Percentiles rank a stretch among this genome's conserved stretches.
Conservation (phyloP, 805 yeast genomes). For the Debaryomyces castellii region DNA sequence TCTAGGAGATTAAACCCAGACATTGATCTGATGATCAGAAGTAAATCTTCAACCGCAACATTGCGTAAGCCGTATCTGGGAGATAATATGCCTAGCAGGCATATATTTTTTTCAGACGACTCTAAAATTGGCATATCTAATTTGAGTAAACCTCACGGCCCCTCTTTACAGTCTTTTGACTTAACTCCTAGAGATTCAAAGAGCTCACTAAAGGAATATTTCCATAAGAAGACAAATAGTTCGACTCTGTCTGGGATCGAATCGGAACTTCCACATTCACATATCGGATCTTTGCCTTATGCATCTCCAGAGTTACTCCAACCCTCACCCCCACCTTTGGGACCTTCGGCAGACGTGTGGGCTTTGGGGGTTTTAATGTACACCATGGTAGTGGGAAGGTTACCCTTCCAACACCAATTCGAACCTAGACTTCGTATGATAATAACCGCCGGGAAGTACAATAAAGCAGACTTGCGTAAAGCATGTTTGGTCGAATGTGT, state of each 20-base stretch:
- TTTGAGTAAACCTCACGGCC: conserved; percentile 27
- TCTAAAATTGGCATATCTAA: conserved; percentile 32
- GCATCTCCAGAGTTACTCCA: conserved; percentile 84
- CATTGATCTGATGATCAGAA: conserved; percentile 22
- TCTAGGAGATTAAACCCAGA: conserved; percentile 13
- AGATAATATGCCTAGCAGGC: conserved; percentile 21
- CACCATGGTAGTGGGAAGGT: conserved; percentile 67
- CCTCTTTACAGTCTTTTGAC: conserved; percentile 31
- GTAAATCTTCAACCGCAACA: conserved; percentile 33
- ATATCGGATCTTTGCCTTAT: conserved; percentile 88
- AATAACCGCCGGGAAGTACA: conserved; percentile 67
- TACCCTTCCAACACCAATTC: conserved; percentile 84
- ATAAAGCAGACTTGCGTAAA: conserved; percentile 41
- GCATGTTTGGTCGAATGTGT: conserved; percentile 38
- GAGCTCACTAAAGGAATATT: conserved; percentile 2
- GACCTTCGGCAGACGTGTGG: conserved; percentile 83
- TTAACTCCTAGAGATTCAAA: conserved; percentile 26
- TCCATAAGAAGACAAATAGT: neutral
- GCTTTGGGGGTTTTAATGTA: conserved; percentile 80
- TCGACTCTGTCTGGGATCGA: conserved; percentile 21
- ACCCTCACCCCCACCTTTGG: conserved; percentile 60
- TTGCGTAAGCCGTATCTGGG: conserved; percentile 29
- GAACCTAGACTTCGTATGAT: conserved; percentile 75
- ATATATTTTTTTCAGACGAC: conserved; percentile 27
- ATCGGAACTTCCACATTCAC: conserved; percentile 55